Base-by-base conservation (phyloP, 2,329 filamentous ascomycete species). In the Penicillium sp. region DNA sequence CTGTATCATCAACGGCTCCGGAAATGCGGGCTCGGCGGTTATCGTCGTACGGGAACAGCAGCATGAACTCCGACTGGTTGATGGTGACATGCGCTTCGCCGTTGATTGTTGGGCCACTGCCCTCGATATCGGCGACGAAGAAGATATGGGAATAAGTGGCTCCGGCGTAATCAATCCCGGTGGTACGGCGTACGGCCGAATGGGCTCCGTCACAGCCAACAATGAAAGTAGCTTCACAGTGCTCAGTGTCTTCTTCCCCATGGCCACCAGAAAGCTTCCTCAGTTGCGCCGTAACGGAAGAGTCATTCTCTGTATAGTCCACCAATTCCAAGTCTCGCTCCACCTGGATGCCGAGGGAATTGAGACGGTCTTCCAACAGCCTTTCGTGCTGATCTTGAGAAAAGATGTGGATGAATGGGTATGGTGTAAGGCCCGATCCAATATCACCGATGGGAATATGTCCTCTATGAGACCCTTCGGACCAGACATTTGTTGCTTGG, bases 161-260 rank as follows among this genome's bases (percentile, higher is more conserved):
- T 0, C 82, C 82, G 5, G 79, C 73, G 55, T 79, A 83, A 6
- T 70, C 70, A 26, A 83, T 71, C 19, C 67, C 69, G 23, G 79
- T 75, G 0, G 68, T 64, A 56, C 76, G 77, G 19, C 84, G 81
- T 3, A 86, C 78, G 2, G 75, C 77, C 0, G 82, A 85, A 19
- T 81, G 79, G 0, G 83, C 81, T 1, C 85, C 84, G 46, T 87
- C 85, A 6, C 84, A 84, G 1, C 83, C 84, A 3, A 85, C 77
- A 3, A 80, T 78, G 57, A 83, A 87, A 9, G 57, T 71, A 67
- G 64, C 75, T 69, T 64, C 71, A 69, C 56, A 81, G 23, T 55
- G 66, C 31, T 68, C 62, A 35, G 75, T 69, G 19, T 63, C 70
- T 0, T 64, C 65, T 19, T 66, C 30, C 11, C 41, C 21, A 21